Conservation (phyloP, 129 eudicot genomes). For the Mikania micrantha region DNA sequence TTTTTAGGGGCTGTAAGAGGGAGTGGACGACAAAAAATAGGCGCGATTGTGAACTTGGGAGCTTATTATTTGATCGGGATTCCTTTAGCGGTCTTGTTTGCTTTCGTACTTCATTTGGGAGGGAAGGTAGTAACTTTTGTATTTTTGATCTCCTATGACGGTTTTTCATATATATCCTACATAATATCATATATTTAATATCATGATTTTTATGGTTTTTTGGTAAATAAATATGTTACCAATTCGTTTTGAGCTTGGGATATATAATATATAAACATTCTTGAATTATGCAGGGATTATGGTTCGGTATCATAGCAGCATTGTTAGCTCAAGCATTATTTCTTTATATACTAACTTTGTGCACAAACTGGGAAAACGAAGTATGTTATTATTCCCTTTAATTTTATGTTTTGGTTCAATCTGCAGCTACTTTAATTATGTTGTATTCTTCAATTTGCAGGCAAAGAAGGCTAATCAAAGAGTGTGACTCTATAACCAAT, state of each 20-base stretch:
- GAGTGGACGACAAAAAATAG: constrained; percentile 72
- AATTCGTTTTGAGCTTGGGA: too few relatives aligned
- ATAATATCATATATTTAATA: too few relatives aligned
- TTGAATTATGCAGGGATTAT: constrained; percentile 55
- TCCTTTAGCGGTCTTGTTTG: constrained; percentile 48
- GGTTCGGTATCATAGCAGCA: constrained; percentile 62
- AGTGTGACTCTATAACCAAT: constrained; percentile 31
- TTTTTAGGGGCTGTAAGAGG: constrained; percentile 70
- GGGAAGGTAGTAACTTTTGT: constrained; percentile 51
- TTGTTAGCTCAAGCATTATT: constrained; percentile 46
- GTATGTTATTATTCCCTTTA: constrained; percentile 20
- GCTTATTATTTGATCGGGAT: constrained; percentile 69
- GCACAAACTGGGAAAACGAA: constrained; percentile 69
- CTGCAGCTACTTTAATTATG: background rate
- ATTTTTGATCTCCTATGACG: background rate
- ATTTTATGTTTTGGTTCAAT: background rate
- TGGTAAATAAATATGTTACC: too few relatives aligned
- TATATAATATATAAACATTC: too few relatives aligned
- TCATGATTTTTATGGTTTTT: too few relatives aligned
- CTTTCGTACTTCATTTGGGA: constrained; percentile 54
- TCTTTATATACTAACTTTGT: constrained; percentile 42
- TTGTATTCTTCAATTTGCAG: constrained; percentile 21
- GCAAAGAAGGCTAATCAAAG: constrained; percentile 56
- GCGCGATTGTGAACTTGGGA: constrained; percentile 63
- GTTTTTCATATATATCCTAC: background rate